Evolutionary conservation across 2,329 filamentous ascomycete species (phyloP).

Genomic region (Venturia nashicola): DNA sequence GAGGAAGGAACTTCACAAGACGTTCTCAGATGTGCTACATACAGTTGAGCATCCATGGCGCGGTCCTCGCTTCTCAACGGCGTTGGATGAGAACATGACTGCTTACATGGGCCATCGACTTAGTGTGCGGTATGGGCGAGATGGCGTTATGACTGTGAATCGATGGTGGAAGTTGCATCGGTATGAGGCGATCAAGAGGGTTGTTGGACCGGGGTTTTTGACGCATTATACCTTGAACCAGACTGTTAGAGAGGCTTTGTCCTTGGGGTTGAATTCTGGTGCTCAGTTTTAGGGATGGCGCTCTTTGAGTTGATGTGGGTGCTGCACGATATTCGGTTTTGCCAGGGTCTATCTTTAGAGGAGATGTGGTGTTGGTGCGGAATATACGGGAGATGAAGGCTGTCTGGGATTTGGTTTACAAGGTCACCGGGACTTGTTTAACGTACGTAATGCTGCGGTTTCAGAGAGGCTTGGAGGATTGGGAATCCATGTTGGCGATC

Average conservation of each 20-base stretch:
- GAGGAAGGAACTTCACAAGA: constrained; percentile 51
- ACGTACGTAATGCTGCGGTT: neutral
- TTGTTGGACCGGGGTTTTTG: constrained; percentile 40
- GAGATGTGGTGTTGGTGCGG: neutral
- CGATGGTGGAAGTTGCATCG: constrained; percentile 63
- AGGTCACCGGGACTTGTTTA: neutral
- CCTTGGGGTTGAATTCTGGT: constrained; percentile 15
- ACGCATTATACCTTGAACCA: constrained; percentile 51
- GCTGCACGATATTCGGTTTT: neutral
- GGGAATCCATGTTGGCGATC: neutral
- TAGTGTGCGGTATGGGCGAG: constrained; percentile 39
- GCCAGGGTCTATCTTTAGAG: neutral
- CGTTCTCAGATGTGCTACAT: constrained; percentile 53
- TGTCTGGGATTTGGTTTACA: neutral
- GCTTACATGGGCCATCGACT: constrained; percentile 49
- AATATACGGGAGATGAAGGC: neutral
- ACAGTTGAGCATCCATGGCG: constrained; percentile 54
- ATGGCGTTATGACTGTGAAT: constrained; percentile 44
- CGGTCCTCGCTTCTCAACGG: constrained; percentile 54
- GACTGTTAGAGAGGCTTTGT: constrained; percentile 47
- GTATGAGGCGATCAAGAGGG: constrained; percentile 33
- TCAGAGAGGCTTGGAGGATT: neutral
- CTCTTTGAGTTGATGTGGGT: neutral
- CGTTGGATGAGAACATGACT: constrained; percentile 48
- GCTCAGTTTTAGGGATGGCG: neutral